phyloP scores from a whole-genome alignment of 116 monocot genomes.

The Phalaenopsis hybrid region DNA sequence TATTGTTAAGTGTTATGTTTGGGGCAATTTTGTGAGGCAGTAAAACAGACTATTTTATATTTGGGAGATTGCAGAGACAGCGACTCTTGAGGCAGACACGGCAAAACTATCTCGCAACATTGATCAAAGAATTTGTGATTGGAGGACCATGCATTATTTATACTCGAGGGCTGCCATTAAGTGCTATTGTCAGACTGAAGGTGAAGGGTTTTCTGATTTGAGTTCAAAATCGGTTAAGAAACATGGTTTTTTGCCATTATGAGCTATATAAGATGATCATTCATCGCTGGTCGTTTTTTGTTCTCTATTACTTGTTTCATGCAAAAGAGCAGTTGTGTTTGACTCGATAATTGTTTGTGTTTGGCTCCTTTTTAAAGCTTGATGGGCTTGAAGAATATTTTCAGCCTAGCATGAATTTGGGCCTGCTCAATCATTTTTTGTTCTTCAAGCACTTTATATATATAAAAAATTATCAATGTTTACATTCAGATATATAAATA shows the following conservation, averaged over 20 bases:
- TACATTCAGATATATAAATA: no score
- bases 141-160: not conserved
- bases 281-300: not conserved
- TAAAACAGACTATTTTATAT: not conserved
- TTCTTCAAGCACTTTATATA: no score
- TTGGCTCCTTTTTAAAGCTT: constrained; percentile 58
- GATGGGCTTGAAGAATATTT: constrained; percentile 29
- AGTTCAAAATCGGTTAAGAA: no score
- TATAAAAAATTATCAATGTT: no score
- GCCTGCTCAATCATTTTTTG: no score
- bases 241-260: not conserved
- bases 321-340: not conserved
- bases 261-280: not conserved
- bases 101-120: not conserved
- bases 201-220: not conserved
- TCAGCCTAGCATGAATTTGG: no score
- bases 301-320: not conserved
- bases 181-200: not conserved
- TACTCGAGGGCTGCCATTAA: no score
- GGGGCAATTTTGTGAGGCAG: not conserved
- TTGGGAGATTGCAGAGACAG: not conserved
- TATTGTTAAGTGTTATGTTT: no score
- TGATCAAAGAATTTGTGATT: not conserved
- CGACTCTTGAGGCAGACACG: not conserved
- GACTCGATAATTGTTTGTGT: not conserved